These are phyloP conservation scores for Thermothelomyces thermophilus DNA, from an alignment of 2,329 filamentous ascomycete species.

Conservation along the genomic window DNA sequence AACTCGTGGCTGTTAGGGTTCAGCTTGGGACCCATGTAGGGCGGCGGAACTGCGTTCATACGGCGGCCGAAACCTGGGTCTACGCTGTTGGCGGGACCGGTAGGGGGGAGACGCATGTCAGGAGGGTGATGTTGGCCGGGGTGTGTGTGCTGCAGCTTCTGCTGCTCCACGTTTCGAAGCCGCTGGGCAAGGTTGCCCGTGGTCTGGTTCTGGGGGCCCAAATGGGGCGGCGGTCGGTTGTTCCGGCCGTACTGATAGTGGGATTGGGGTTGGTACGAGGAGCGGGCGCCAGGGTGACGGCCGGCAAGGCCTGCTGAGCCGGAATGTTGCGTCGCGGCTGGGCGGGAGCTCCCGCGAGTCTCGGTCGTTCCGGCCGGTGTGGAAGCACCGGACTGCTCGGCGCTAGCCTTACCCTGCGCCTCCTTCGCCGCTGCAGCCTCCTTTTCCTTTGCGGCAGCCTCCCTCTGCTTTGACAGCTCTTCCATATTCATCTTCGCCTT, in stretches of 20 bases:
- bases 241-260: conserved; percentile 45
- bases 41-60: conserved; percentile 41
- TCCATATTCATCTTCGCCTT: conserved; percentile 75
- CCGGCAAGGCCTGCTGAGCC: conserved; percentile 29
- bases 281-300: conserved; percentile 44
- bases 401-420: conserved; percentile 41
- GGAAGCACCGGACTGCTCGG: conserved; percentile 22
- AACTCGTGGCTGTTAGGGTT: conserved; percentile 71
- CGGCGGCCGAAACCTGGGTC: conserved; percentile 49
- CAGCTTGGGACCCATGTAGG: conserved; percentile 49
- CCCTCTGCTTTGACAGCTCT: conserved; percentile 47
- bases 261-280: conserved; percentile 40
- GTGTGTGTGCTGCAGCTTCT: conserved; percentile 37
- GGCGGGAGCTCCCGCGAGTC: conserved; percentile 26
- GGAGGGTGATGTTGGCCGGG: conserved; percentile 28
- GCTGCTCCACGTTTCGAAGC: conserved; percentile 46
- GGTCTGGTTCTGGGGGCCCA: conserved; percentile 36
- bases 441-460: conserved; percentile 38
- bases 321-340: conserved; percentile 30
- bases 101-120: conserved; percentile 58
- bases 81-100: conserved; percentile 58
- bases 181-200: conserved; percentile 44
- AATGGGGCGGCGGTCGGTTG: conserved; percentile 39
- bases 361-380: conserved; percentile 19
- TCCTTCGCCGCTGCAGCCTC: conserved; percentile 39